phyloP scores from a whole-genome alignment of 2,329 filamentous ascomycete species.

The Epichloe bromicola region DNA sequence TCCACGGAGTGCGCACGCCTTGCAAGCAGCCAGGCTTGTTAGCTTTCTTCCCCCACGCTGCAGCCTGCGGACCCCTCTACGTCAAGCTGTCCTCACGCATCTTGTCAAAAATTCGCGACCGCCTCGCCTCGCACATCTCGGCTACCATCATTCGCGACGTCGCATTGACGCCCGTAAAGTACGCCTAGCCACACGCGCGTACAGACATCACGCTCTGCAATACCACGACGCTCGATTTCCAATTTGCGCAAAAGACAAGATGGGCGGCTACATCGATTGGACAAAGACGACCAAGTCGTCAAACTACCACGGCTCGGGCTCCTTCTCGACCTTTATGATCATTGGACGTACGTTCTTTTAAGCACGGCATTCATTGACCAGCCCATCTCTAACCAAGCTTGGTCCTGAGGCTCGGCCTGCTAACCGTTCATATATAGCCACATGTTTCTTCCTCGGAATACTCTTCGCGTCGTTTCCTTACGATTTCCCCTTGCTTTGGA shows the following conservation, averaged over 20 bases:
- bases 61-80: neutral
- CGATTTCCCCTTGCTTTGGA: conserved; percentile 83
- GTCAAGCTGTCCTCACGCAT: neutral
- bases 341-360: conserved; percentile 62
- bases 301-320: conserved; percentile 47
- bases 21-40: neutral
- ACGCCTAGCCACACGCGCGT: neutral
- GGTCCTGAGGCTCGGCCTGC: neutral
- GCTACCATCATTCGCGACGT: neutral
- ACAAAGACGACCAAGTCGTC: conserved; percentile 44
- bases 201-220: neutral
- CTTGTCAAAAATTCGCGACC: neutral
- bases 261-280: conserved; percentile 34
- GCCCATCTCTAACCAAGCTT: neutral
- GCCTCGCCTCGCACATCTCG: neutral
- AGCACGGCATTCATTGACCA: neutral
- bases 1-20: neutral
- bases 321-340: conserved; percentile 95
- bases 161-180: neutral
- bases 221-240: neutral
- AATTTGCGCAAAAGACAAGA: conserved; percentile 8
- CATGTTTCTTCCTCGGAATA: conserved; percentile 95
- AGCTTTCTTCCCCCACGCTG: neutral
- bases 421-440: conserved; percentile 38
- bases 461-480: conserved; percentile 95